phyloP scores from a whole-genome alignment of 805 yeast species.

The Starmera dryadoides region DNA sequence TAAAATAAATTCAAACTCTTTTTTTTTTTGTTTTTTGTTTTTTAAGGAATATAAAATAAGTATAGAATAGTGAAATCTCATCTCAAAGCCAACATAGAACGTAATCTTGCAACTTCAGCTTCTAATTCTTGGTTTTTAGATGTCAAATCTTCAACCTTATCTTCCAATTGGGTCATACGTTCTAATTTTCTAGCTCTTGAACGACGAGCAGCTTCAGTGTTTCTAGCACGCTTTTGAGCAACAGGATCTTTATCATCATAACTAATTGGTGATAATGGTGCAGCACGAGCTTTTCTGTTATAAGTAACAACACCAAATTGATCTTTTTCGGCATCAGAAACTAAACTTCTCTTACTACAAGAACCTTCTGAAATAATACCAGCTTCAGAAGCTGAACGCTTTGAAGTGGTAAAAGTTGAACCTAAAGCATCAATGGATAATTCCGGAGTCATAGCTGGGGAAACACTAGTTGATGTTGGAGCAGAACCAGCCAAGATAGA shows the following conservation, averaged over 20 bases:
- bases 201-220: conserved; percentile 93
- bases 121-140: conserved; percentile 52
- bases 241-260: conserved; percentile 55
- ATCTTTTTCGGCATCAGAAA: conserved; percentile 39
- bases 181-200: conserved; percentile 91
- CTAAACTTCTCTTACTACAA: conserved; percentile 5
- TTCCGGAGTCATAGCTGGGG: neutral
- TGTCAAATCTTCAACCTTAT: conserved; percentile 58
- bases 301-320: conserved; percentile 70
- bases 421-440: conserved; percentile 2
- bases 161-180: conserved; percentile 78
- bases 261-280: conserved; percentile 64
- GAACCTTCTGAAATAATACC: conserved; percentile 13
- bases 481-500: conserved; percentile 1
- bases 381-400: conserved; percentile 19
- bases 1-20: too few species aligned
- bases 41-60: neutral
- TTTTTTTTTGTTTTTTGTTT: neutral
- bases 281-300: conserved; percentile 67
- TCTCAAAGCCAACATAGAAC: conserved; percentile 32
- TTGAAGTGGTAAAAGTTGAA: conserved; percentile 4
- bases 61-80: neutral
- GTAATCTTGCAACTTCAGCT: conserved; percentile 57
- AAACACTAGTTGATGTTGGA: conserved; percentile 1
- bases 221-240: conserved; percentile 84